phyloP scores from a whole-genome alignment of 2,329 filamentous ascomycete species.

The Rutstroemia sp. region DNA sequence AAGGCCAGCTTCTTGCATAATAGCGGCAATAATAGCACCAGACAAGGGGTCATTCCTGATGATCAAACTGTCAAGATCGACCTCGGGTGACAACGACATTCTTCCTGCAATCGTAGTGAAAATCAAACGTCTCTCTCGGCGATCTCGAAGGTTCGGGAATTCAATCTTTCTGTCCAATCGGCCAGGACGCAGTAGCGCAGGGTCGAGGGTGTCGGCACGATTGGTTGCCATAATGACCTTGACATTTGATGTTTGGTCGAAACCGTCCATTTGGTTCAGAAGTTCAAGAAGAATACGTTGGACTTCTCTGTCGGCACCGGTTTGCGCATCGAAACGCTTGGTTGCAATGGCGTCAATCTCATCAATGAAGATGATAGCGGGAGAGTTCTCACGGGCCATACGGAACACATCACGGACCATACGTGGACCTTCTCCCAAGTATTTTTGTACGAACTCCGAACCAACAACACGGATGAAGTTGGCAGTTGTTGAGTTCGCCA shows the following conservation, averaged over 20 bases:
- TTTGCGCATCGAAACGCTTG: conserved; percentile 98
- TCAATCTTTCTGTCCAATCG: conserved; percentile 98
- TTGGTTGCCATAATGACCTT: conserved; percentile 99
- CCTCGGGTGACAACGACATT: conserved; percentile 95
- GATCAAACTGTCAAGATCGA: conserved; percentile 92
- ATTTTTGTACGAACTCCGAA: conserved; percentile 98
- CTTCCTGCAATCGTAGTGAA: conserved; percentile 95
- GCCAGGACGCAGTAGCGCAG: conserved; percentile 86
- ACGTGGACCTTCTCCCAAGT: conserved; percentile 91
- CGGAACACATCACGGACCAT: conserved; percentile 99
- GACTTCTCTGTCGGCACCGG: conserved; percentile 93
- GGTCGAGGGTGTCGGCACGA: conserved; percentile 93
- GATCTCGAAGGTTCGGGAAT: conserved; percentile 90
- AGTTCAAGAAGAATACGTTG: conserved; percentile 96
- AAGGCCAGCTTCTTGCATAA: conserved; percentile 98
- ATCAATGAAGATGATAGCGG: conserved; percentile 98
- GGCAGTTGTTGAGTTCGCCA: conserved; percentile 95
- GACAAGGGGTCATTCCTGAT: conserved; percentile 93
- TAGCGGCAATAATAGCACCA: conserved; percentile 92
- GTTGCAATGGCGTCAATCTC: conserved; percentile 98
- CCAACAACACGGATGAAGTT: conserved; percentile 98
- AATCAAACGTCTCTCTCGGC: conserved; percentile 90
- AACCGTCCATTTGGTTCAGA: conserved; percentile 99
- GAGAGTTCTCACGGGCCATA: conserved; percentile 97
- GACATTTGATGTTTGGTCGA: conserved; percentile 97